Evolutionary conservation across 2,329 filamentous ascomycete species (phyloP).

Genomic region (Chrysosporium queenslandicum): DNA sequence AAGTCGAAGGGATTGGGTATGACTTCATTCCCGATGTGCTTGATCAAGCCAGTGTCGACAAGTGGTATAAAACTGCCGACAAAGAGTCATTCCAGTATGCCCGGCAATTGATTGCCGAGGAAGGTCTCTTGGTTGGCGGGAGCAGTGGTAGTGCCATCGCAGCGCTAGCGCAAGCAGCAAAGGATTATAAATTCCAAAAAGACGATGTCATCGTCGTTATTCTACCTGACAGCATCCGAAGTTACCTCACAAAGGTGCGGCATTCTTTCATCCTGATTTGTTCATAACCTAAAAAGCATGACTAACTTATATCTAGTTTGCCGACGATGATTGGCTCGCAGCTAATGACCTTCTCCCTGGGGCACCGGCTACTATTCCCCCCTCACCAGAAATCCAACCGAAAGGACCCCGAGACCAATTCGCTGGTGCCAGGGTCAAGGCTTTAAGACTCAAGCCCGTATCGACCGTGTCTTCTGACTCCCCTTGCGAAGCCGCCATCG

Average conservation of each 20-base stretch:
- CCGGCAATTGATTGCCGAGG: slow-evolving; percentile 82
- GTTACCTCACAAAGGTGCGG: slow-evolving; percentile 75
- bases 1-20: slow-evolving; percentile 97
- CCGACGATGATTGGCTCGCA: slow-evolving; percentile 96
- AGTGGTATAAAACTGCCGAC: slow-evolving; percentile 98
- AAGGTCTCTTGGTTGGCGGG: slow-evolving; percentile 85
- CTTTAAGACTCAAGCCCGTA: slow-evolving; percentile 83
- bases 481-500: slow-evolving; percentile 75
- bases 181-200: slow-evolving; percentile 66
- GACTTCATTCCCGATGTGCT: slow-evolving; percentile 96
- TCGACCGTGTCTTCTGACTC: slow-evolving; percentile 67
- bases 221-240: slow-evolving; percentile 89
- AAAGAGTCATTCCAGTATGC: slow-evolving; percentile 82
- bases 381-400: slow-evolving; percentile 23
- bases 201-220: slow-evolving; percentile 85
- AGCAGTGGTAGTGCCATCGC: slow-evolving; percentile 88
- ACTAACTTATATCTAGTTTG: slow-evolving; percentile 49
- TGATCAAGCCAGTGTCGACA: slow-evolving; percentile 67
- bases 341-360: slow-evolving; percentile 78
- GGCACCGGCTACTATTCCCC: slow-evolving; percentile 39
- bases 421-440: slow-evolving; percentile 64
- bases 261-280: not conserved
- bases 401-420: slow-evolving; percentile 56
- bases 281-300: not conserved
- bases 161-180: slow-evolving; percentile 64